Base-by-base conservation (phyloP, 2,329 filamentous ascomycete genomes). In the Daldinia eschscholtzii region DNA sequence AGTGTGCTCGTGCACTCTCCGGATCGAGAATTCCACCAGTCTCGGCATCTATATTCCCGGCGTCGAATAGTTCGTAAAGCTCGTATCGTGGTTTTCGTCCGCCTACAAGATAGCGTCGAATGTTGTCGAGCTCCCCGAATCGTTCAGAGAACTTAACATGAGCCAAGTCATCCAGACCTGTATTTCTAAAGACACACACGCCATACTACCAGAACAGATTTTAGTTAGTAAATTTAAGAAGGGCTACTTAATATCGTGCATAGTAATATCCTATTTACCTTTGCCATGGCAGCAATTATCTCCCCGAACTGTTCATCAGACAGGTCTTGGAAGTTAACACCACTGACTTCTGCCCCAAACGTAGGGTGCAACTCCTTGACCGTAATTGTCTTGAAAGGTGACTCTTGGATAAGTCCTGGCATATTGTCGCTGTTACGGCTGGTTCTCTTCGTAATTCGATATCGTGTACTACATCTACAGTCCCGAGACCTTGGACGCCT, bases 111-210 rank as follows among this genome's bases (percentile, higher is more conserved):
- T 85, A 88, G 0, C 83, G 85, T 18, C 77, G 81, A 35, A 87
- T 81, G 72, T 88, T 83, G 76, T 89, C 87, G 0, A 89, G 82
- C 23, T 87, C 84, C 20, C 87, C 88, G 66, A 89, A 84, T 1
- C 79, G 79, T 2, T 73, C 71, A 15, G 84, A 82, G 74, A 89
- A 86, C 5, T 78, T 77, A 39, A 89, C 81, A 71, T 89, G 87
- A 1, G 77, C 67, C 6, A 79, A 80, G 73, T 89, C 86, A 62
- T 82, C 80, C 9, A 89, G 78, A 13, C 79, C 78, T 1, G 87
- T 86, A 13, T 81, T 74, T 42, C 85, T 84, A 74, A 88, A 84
- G 20, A 87, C 82, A 41, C 82, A 78, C 20, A 87, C 82, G 23
- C 86, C 86, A 69, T 88, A 86, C 84, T 87, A 58, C 26, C n/a